phyloP scores from a whole-genome alignment of 2,329 filamentous ascomycete species.

The Gyromitra esculenta region DNA sequence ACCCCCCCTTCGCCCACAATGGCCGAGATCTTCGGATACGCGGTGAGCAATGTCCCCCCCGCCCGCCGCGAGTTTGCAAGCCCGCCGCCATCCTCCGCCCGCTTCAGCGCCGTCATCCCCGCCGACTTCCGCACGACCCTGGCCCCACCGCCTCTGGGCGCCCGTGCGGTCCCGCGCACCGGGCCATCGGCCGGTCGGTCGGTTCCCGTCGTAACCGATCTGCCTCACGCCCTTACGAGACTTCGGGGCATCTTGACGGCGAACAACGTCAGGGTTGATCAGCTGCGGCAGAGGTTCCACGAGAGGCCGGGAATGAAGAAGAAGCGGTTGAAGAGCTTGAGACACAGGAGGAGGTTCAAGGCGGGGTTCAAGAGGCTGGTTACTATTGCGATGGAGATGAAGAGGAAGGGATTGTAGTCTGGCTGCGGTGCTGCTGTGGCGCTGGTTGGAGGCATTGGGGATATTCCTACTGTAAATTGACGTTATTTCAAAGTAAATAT shows the following conservation, averaged over 20 bases:
- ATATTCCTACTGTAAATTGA: neutral
- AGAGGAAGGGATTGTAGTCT: slow-evolving; percentile 78
- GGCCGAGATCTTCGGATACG: slow-evolving; percentile 22
- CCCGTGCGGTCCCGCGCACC: slow-evolving; percentile 50
- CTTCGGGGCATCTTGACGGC: slow-evolving; percentile 63
- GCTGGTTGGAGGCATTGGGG: neutral
- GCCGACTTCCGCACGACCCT: neutral
- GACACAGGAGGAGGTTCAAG: slow-evolving; percentile 76
- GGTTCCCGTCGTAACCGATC: slow-evolving; percentile 61
- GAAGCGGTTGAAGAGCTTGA: slow-evolving; percentile 76
- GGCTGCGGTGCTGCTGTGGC: neutral
- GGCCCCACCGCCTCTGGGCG: slow-evolving; percentile 26
- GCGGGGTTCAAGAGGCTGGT: slow-evolving; percentile 73
- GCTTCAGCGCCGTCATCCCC: slow-evolving; percentile 20
- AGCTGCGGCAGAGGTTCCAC: slow-evolving; percentile 72
- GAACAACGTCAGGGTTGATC: slow-evolving; percentile 71
- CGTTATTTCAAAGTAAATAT: neutral
- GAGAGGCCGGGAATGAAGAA: slow-evolving; percentile 79
- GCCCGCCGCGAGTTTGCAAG: neutral
- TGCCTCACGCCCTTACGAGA: slow-evolving; percentile 64
- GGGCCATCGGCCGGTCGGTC: slow-evolving; percentile 59
- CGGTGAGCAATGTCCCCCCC: neutral
- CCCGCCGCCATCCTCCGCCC: neutral
- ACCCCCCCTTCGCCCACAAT: neutral
- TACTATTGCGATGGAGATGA: slow-evolving; percentile 73